Base-by-base conservation (phyloP, 805 yeast genomes). In the Candida oleophila region DNA sequence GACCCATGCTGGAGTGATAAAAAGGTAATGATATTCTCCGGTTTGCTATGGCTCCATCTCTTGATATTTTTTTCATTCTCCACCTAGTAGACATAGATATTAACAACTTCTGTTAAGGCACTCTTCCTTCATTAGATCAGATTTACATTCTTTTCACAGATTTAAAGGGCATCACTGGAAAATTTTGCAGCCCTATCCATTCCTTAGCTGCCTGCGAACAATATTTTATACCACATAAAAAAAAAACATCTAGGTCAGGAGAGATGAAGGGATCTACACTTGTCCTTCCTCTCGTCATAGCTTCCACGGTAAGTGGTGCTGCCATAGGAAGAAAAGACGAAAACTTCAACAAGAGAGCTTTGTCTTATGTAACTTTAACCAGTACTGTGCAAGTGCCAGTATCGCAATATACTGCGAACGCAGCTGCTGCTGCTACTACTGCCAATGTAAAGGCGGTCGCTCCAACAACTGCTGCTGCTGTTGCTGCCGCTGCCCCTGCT, bases 401-500 rank as follows among this genome's bases (percentile, higher is more conserved):
- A 11, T 32, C 45, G n/a, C 19, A 42, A 14, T 42, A 42, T 36
- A 20, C 41, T 37, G 15, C 39, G 5, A 14, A 41, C 7, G 25
- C 51, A 18, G 38, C 43, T 11, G 42, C 41, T 22, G 53, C 47
- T 22, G 42, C 46, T n/a, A 35, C 43, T 12, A 45, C 49, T 22
- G 37, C 40, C 34, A 34, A 47, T 21, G 48, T 47, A 5, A 35
- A 40, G 5, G 43, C 42, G 3, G 50, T 44, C 16, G 54, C 60
- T 39, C 49, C 60, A 43, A 47, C 65, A 21, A 60, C 59, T 37
- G 48, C 61, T 36, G 57, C 66, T 30, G 68, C 59, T 44, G 60
- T 60, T 41, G 60, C 63, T 44, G 56, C 62, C 34, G 65, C 54
- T 38, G 57, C 67, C 28, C 46, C 63, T 44, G 53, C 65, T 22